Percentiles rank a stretch among this genome's conserved stretches.
These are phyloP conservation scores for Hypoxylon fragiforme DNA, from an alignment of 495 filamentous ascomycete species.

Conservation along the genomic window DNA sequence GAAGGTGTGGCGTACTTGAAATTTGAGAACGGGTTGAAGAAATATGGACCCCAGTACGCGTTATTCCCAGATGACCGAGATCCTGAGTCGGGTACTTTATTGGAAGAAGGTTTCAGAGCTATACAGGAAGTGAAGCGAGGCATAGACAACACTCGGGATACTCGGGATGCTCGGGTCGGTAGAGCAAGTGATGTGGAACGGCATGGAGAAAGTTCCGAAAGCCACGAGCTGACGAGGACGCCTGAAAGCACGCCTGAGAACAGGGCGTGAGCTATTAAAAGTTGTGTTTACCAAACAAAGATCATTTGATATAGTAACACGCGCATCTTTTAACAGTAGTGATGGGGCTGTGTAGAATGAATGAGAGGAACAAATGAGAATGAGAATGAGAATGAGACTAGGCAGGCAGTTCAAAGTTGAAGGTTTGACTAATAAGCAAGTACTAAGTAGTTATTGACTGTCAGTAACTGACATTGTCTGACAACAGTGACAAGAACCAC, in stretches of 20 bases:
- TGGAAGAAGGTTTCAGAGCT: slow-evolving; percentile 10
- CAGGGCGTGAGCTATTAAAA: background rate
- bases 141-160: slow-evolving; percentile 1
- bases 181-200: background rate
- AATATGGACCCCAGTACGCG: slow-evolving; percentile 16
- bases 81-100: background rate
- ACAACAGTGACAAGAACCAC: slow-evolving; percentile 21
- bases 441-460: too few species aligned
- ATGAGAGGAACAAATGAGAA: too few species aligned
- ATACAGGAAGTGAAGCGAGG: slow-evolving; percentile 1
- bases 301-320: slow-evolving; percentile 26
- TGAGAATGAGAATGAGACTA: background rate
- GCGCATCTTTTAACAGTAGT: slow-evolving; percentile 3
- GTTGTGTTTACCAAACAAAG: background rate
- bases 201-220: too few species aligned
- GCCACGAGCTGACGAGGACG: slow-evolving; percentile 19
- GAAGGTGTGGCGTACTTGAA: slow-evolving; percentile 37
- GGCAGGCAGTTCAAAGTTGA: too few species aligned
- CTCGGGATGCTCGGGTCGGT: too few species aligned
- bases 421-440: background rate
- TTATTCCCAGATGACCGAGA: background rate
- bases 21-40: slow-evolving; percentile 29
- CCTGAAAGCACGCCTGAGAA: background rate
- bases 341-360: too few species aligned
- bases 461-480: too few species aligned